phyloP scores from a whole-genome alignment of 768 basidiomycete species.

The Clitopilus hobsonii region DNA sequence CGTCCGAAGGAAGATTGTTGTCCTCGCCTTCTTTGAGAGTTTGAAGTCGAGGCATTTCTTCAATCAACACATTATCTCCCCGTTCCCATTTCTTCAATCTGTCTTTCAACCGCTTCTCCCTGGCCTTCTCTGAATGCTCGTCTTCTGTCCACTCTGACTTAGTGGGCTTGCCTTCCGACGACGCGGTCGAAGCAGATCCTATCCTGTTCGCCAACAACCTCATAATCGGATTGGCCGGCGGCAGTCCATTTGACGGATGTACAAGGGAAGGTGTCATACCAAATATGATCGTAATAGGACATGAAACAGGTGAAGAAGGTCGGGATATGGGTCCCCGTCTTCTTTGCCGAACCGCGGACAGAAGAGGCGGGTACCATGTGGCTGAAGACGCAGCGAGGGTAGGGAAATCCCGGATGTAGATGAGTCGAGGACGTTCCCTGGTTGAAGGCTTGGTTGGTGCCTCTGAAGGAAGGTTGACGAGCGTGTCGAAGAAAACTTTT shows the following conservation, averaged over 20 bases:
- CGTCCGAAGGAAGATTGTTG: conserved; percentile 29
- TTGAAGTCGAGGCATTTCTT: conserved; percentile 58
- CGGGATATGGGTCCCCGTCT: conserved; percentile 61
- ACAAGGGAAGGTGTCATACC: conserved; percentile 81
- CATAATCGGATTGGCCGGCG: conserved; percentile 32
- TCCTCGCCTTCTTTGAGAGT: conserved; percentile 32
- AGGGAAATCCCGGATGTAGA: conserved; percentile 81
- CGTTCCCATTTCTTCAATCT: conserved; percentile 74
- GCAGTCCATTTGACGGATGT: conserved; percentile 29
- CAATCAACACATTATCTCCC: conserved; percentile 50
- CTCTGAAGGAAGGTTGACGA: conserved; percentile 58
- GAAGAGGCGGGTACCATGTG: conserved; percentile 77
- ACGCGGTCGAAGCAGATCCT: conserved; percentile 22
- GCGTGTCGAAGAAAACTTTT: conserved; percentile 70
- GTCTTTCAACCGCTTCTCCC: conserved; percentile 69
- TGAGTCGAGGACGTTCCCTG: conserved; percentile 55
- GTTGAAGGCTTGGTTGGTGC: conserved; percentile 20
- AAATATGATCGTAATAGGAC: conserved; percentile 81
- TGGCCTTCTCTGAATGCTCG: conserved; percentile 55
- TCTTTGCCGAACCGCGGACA: conserved; percentile 73
- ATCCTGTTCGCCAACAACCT: conserved; percentile 40
- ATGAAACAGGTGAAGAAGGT: conserved; percentile 52
- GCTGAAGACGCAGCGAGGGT: conserved; percentile 69
- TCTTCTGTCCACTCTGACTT: conserved; percentile 64
- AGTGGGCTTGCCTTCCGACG: conserved; percentile 28